These are phyloP conservation scores for Pichia sp. DNA, from an alignment of 1,139 yeast species.

Conservation along the genomic window DNA sequence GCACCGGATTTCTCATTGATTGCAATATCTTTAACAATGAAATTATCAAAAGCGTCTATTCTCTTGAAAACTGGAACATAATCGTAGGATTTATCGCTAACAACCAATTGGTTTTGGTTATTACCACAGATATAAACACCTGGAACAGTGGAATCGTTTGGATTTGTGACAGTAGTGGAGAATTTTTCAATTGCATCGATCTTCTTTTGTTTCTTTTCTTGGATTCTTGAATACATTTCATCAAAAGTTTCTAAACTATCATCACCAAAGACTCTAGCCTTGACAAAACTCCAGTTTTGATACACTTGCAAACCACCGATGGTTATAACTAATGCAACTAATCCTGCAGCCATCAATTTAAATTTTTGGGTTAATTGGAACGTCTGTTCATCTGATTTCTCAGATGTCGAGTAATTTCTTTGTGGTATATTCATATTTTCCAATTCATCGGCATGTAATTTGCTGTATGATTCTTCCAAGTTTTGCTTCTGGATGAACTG, in stretches of 20 bases:
- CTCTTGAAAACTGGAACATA: conserved; percentile 51
- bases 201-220: conserved; percentile 24
- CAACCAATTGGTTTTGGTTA: conserved; percentile 42
- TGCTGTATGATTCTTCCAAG: conserved; percentile 14
- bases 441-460: not conserved
- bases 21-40: conserved; percentile 56
- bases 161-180: conserved; percentile 27
- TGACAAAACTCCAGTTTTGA: conserved; percentile 43
- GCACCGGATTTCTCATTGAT: conserved; percentile 53
- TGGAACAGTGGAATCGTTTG: conserved; percentile 39
- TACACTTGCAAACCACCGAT: conserved; percentile 41
- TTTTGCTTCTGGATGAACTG: conserved; percentile 17
- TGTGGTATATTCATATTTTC: not conserved
- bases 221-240: conserved; percentile 27
- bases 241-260: conserved; percentile 32
- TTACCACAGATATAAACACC: conserved; percentile 57
- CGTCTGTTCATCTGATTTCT: conserved; percentile 17
- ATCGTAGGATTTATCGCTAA: conserved; percentile 32
- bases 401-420: not conserved
- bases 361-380: conserved; percentile 26
- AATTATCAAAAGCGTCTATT: conserved; percentile 61
- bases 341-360: conserved; percentile 27
- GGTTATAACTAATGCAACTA: conserved; percentile 34
- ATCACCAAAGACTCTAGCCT: conserved; percentile 36
- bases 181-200: conserved; percentile 19